phyloP scores from a whole-genome alignment of 768 basidiomycete species.

The Lenzites betulinus region DNA sequence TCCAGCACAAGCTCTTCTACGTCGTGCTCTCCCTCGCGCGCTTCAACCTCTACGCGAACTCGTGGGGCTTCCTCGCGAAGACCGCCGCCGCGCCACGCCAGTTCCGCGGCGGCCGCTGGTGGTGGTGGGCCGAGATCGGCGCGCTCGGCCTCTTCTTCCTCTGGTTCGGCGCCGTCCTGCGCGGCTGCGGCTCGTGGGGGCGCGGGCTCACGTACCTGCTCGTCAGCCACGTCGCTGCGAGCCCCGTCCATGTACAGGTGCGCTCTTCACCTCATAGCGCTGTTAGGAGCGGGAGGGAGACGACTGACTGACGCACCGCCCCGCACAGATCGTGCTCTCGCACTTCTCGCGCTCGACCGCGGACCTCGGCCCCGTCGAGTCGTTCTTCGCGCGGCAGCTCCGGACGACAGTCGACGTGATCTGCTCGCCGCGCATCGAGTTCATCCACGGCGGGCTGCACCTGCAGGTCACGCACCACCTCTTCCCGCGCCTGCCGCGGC shows the following conservation, averaged over 20 bases:
- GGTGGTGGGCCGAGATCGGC: constrained; percentile 73
- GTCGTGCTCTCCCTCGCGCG: constrained; percentile 86
- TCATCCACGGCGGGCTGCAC: constrained; percentile 96
- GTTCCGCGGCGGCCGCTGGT: constrained; percentile 72
- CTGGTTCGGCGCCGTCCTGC: constrained; percentile 80
- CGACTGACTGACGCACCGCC: too few species aligned
- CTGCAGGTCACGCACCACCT: constrained; percentile 97
- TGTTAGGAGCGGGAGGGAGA: too few species aligned
- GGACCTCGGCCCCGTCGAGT: constrained; percentile 88
- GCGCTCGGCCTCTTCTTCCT: constrained; percentile 84
- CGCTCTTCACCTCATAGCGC: too few species aligned
- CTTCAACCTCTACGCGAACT: constrained; percentile 92
- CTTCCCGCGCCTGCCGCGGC: constrained; percentile 92
- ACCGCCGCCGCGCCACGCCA: constrained; percentile 65
- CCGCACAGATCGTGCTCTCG: constrained; percentile 85
- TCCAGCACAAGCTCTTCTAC: constrained; percentile 95
- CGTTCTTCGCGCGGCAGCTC: constrained; percentile 91
- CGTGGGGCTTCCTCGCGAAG: constrained; percentile 73
- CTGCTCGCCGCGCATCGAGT: constrained; percentile 80
- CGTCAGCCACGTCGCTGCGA: constrained; percentile 82
- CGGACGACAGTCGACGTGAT: constrained; percentile 97
- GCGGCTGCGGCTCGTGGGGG: constrained; percentile 70
- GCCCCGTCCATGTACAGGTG: constrained; percentile 95
- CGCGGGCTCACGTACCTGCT: constrained; percentile 73
- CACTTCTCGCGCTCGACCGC: constrained; percentile 95